A percentile compares a stretch with the other conserved stretches of the same genome.
Evolutionary conservation across 331 rosid species (phyloP).

Genomic region (Telfairia occidentalis): DNA sequence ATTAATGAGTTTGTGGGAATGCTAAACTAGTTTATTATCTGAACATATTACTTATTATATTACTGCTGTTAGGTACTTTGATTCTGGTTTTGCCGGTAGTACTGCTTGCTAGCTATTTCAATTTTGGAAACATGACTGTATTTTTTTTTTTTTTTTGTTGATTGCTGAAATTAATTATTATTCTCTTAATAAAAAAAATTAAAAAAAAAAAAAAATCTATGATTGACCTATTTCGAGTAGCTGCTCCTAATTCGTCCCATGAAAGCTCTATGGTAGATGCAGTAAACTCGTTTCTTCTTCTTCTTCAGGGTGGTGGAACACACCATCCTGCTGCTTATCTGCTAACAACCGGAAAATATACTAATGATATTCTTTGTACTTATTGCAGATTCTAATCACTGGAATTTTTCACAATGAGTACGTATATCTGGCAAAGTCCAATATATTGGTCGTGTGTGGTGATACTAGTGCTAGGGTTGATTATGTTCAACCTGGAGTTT

Average conservation of each 20-base stretch:
- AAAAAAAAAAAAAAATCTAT: background rate
- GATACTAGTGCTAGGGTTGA: slow-evolving; percentile 47
- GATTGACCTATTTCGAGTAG: background rate
- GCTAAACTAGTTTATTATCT: background rate
- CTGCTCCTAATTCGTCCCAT: background rate
- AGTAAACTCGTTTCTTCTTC: background rate
- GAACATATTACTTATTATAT: background rate
- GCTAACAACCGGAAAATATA: background rate
- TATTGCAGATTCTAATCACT: slow-evolving; percentile 62
- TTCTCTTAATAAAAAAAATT: background rate
- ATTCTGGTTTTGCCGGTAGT: background rate
- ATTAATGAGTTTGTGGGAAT: background rate
- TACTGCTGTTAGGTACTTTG: background rate
- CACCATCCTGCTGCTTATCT: background rate
- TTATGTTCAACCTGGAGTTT: slow-evolving; percentile 74
- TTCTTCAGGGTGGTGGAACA: background rate
- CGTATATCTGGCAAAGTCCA: slow-evolving; percentile 50
- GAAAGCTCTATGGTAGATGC: background rate
- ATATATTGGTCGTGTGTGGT: slow-evolving; percentile 59
- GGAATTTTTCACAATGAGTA: slow-evolving; percentile 56
- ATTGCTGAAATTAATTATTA: background rate
- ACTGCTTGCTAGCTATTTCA: background rate
- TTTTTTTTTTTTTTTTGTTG: background rate
- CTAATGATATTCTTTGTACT: background rate
- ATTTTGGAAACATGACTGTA: background rate